A percentile compares a stretch with the other conserved stretches of the same genome.
These are phyloP conservation scores for Colletotrichum falcatum DNA, from an alignment of 2,329 filamentous ascomycete genomes.

Conservation along the genomic window DNA sequence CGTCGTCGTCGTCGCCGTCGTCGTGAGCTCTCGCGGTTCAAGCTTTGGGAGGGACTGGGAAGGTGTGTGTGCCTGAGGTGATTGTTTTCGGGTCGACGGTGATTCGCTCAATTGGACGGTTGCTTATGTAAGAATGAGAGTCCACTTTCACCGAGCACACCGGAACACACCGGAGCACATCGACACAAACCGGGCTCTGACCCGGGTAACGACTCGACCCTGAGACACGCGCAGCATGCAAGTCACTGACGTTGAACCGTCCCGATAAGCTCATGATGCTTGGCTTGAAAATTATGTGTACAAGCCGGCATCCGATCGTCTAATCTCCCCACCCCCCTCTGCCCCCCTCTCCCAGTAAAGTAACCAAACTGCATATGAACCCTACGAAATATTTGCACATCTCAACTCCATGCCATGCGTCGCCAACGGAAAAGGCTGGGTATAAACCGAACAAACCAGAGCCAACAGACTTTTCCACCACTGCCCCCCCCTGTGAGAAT, in stretches of 20 bases:
- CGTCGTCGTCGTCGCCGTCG: neutral
- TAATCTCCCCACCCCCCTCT: neutral
- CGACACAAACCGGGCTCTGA: no score
- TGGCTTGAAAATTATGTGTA: neutral
- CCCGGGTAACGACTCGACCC: no score
- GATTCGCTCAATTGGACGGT: conserved; percentile 33
- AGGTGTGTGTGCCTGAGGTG: conserved; percentile 28
- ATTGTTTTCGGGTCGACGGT: conserved; percentile 31
- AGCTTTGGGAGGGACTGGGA: conserved; percentile 27
- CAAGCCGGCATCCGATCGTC: conserved; percentile 9
- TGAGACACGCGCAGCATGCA: no score
- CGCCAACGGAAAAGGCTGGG: conserved; percentile 39
- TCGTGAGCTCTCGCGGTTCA: conserved; percentile 35
- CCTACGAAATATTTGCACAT: conserved; percentile 34
- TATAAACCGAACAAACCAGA: conserved; percentile 42
- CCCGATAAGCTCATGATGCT: neutral
- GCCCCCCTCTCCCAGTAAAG: neutral
- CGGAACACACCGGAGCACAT: neutral
- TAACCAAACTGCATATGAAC: conserved; percentile 22
- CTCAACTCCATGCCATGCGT: conserved; percentile 43
- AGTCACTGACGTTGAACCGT: neutral
- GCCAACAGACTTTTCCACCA: conserved; percentile 34
- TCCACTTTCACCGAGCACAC: conserved; percentile 12
- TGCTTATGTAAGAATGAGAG: conserved; percentile 27
- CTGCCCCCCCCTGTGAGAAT: conserved; percentile 1